Conservation (phyloP, 2,329 filamentous ascomycete genomes). For the Mycogone perniciosa region DNA sequence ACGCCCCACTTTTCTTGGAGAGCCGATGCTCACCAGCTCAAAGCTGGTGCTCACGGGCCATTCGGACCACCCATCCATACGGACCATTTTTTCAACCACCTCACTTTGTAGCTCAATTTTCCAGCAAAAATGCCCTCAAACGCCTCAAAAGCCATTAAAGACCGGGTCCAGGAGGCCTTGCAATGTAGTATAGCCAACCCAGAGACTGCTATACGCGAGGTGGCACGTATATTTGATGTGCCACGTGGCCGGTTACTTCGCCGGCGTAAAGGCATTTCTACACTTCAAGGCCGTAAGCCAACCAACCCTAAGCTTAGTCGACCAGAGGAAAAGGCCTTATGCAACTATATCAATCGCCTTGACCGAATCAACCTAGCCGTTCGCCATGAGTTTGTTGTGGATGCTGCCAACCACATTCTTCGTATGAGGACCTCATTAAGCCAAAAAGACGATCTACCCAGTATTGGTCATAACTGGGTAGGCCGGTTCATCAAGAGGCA, state of each 20-base stretch:
- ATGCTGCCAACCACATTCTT: conserved; percentile 12
- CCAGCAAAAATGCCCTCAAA: neutral
- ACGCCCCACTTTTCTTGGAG: conserved; percentile 2
- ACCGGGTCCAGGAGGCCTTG: too few relatives aligned
- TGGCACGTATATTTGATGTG: neutral
- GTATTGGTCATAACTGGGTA: conserved; percentile 8
- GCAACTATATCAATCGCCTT: conserved; percentile 4
- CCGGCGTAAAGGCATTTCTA: neutral
- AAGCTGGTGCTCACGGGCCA: conserved; percentile 5
- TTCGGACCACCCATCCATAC: neutral
- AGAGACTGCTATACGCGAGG: neutral
- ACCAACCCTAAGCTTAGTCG: neutral
- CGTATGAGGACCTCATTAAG: neutral
- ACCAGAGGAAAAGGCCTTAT: conserved; percentile 9
- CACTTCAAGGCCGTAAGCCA: neutral
- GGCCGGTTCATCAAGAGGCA: conserved; percentile 8
- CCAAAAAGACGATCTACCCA: neutral
- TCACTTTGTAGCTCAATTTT: neutral
- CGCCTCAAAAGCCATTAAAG: neutral
- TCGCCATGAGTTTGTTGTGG: conserved; percentile 4
- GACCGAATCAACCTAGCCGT: conserved; percentile 6
- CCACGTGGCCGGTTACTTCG: neutral
- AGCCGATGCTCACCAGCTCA: neutral
- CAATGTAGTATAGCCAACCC: neutral
- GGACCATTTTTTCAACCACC: neutral